Conservation (phyloP, 257 asterid species). For the Hygrophila difformis region DNA sequence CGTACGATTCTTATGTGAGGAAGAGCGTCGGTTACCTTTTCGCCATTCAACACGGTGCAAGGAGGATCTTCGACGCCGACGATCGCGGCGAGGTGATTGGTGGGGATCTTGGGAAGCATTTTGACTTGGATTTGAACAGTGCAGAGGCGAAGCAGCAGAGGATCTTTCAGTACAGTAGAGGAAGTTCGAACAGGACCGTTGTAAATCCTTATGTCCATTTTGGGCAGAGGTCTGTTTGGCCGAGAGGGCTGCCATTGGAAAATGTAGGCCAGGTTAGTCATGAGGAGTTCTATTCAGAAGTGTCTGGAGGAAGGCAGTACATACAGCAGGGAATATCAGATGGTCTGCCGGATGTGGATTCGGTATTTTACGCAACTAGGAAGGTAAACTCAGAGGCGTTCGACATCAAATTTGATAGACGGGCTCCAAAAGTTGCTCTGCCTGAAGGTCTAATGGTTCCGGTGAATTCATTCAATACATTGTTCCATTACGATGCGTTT, state of each 20-base stretch:
- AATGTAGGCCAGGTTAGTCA: slow-evolving; percentile 81
- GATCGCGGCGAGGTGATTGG: slow-evolving; percentile 89
- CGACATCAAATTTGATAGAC: slow-evolving; percentile 74
- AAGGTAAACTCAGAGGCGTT: slow-evolving; percentile 68
- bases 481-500: slow-evolving; percentile 83
- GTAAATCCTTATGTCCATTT: slow-evolving; percentile 95
- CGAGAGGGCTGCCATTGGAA: slow-evolving; percentile 90
- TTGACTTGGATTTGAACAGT: slow-evolving; percentile 80
- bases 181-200: slow-evolving; percentile 73
- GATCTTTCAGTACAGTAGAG: slow-evolving; percentile 84
- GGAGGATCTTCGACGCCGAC: slow-evolving; percentile 75
- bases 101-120: slow-evolving; percentile 75
- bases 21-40: slow-evolving; percentile 85
- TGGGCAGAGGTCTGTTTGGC: slow-evolving; percentile 97
- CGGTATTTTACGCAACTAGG: slow-evolving; percentile 86
- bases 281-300: slow-evolving; percentile 82
- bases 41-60: slow-evolving; percentile 96
- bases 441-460: slow-evolving; percentile 98
- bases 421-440: slow-evolving; percentile 83
- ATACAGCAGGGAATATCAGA: slow-evolving; percentile 94
- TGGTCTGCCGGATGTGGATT: slow-evolving; percentile 95
- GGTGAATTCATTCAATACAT: slow-evolving; percentile 82
- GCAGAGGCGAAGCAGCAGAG: slow-evolving; percentile 81
- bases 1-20: slow-evolving; percentile 90
- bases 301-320: slow-evolving; percentile 82